Conservation (phyloP, 331 rosid genomes). For the Ulmus americana region DNA sequence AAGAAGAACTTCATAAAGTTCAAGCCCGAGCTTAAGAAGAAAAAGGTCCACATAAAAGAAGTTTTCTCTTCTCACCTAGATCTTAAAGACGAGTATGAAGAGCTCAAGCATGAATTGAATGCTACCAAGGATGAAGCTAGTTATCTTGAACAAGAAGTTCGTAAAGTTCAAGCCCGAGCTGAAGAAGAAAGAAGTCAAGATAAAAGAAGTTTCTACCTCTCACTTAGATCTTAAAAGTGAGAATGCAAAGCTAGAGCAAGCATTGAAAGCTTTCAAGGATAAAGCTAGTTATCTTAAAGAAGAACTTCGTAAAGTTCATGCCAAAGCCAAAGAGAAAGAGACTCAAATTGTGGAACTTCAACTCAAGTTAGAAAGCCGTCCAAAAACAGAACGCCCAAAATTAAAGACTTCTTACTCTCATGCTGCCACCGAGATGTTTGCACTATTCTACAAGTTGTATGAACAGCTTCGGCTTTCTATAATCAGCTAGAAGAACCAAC, state of each 20-base stretch:
- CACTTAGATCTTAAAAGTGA: not conserved
- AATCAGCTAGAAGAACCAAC: constrained; percentile 4
- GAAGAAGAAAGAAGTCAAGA: too few species aligned
- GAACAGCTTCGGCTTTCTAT: constrained; percentile 2
- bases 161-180: too few species aligned
- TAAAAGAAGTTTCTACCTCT: constrained; percentile 5
- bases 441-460: constrained; percentile 7
- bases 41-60: too few species aligned
- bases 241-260: not conserved
- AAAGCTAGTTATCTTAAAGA: constrained; percentile 4
- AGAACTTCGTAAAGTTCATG: not conserved
- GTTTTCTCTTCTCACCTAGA: too few species aligned
- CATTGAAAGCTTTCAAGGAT: constrained; percentile 4
- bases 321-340: not conserved
- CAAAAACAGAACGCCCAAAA: not conserved
- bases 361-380: not conserved
- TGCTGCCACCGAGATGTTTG: constrained; percentile 1
- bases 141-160: too few species aligned
- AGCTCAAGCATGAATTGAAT: too few species aligned
- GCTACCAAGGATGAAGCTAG: too few species aligned
- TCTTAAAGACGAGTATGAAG: too few species aligned
- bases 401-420: not conserved
- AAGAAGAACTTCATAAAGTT: constrained; percentile 3
- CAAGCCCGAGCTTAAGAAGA: not conserved
- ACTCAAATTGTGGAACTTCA: not conserved